phyloP scores from a whole-genome alignment of 2,329 filamentous ascomycete species.

The Fusarium sulawesiense region DNA sequence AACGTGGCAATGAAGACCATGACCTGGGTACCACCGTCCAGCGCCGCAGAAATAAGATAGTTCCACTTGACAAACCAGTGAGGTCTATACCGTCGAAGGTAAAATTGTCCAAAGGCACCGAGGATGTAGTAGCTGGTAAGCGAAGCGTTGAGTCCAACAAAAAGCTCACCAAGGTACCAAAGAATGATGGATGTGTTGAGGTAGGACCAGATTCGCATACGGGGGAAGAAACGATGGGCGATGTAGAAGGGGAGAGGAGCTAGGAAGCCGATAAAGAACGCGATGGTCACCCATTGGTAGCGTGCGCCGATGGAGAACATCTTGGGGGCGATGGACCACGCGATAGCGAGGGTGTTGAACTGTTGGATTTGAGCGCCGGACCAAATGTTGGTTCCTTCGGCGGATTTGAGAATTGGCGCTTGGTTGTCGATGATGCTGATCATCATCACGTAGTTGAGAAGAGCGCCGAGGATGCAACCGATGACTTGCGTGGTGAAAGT shows the following conservation, averaged over 20 bases:
- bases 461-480: slow-evolving; percentile 64
- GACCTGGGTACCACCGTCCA: slow-evolving; percentile 62
- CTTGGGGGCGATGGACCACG: slow-evolving; percentile 62
- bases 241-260: slow-evolving; percentile 50
- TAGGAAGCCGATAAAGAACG: slow-evolving; percentile 50
- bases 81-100: slow-evolving; percentile 63
- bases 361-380: slow-evolving; percentile 63
- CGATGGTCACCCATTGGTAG: slow-evolving; percentile 20
- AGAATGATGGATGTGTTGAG: slow-evolving; percentile 63
- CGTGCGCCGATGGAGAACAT: slow-evolving; percentile 23
- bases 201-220: slow-evolving; percentile 54
- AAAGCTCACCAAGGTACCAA: slow-evolving; percentile 22
- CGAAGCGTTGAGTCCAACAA: slow-evolving; percentile 58
- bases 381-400: slow-evolving; percentile 63
- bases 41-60: slow-evolving; percentile 63
- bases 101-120: slow-evolving; percentile 63
- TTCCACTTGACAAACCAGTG: slow-evolving; percentile 65
- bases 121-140: slow-evolving; percentile 63
- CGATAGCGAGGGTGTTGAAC: slow-evolving; percentile 59
- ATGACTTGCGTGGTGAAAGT: slow-evolving; percentile 60
- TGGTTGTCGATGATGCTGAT: slow-evolving; percentile 60
- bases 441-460: slow-evolving; percentile 68
- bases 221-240: slow-evolving; percentile 50
- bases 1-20: slow-evolving; percentile 66
- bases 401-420: slow-evolving; percentile 57